These are phyloP conservation scores for Adansonia gregorii DNA, from an alignment of 441 rosid genomes.

Conservation along the genomic window DNA sequence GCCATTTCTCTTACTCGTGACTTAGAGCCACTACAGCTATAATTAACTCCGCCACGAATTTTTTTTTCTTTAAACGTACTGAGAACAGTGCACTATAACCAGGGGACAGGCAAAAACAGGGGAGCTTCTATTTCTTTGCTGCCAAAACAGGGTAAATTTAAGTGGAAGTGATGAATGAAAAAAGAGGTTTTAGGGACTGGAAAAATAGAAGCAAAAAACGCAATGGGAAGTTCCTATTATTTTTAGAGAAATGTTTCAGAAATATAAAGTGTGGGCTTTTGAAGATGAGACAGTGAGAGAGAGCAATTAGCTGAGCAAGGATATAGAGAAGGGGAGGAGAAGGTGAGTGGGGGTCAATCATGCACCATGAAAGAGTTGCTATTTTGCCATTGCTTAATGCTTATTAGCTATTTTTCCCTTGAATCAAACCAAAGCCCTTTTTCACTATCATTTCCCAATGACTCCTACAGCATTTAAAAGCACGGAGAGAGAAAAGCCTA, in stretches of 20 bases:
- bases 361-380: background rate
- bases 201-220: background rate
- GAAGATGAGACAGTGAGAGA: background rate
- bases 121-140: background rate
- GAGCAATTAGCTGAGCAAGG: background rate
- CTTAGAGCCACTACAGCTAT: background rate
- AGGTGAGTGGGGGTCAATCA: background rate
- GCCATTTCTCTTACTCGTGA: conserved; percentile 23
- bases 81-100: background rate
- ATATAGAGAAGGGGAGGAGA: background rate
- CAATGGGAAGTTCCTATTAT: background rate
- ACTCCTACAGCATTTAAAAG: conserved; percentile 37
- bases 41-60: background rate
- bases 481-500: conserved; percentile 12
- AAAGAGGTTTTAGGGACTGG: background rate
- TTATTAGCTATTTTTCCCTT: background rate
- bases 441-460: conserved; percentile 33
- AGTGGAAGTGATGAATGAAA: background rate
- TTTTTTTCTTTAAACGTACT: background rate
- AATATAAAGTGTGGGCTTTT: background rate
- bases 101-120: background rate
- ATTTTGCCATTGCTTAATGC: background rate
- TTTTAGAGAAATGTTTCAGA: background rate
- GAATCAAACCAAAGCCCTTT: background rate
- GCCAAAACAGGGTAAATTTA: conserved; percentile 8